Base-by-base conservation (phyloP, 1,284 basidiomycete species). In the Cryptococcus floricola region DNA sequence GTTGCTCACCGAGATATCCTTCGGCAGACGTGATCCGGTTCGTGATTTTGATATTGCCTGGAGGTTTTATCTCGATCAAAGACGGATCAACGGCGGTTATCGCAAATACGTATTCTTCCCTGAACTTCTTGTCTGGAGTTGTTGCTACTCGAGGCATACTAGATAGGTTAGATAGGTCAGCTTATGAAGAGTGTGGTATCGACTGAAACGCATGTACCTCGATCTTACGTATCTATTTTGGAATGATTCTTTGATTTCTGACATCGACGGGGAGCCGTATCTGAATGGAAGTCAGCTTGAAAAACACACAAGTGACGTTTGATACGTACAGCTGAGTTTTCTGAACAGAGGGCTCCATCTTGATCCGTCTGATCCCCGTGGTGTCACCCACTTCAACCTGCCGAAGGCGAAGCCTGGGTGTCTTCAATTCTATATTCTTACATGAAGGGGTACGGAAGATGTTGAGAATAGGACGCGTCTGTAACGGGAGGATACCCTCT, bases 261-360 rank as follows among this genome's bases (percentile, higher is more conserved):
- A 28, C 0, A 63, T 51, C 0, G 59, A 43, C 13, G 71, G 71
- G 0, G 64, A 58, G 19, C 73, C 73, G 50, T 75, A 74, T 28
- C 71, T 68, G 19, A 16, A 18, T 4, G 3, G 28, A 45, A 9
- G 45, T 28, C 14, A 54, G 48, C 42, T 48, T 28, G 14, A 10
- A 18, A 6, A 48, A 10, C 19, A 48, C 12, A 2, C n/a, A 25
- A 23, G 2, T 23, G 27, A 41, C 25, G 42, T 25, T 34, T 37
- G n/a, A 12, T 25, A 25, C 73, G 53, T 52, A 73, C 69, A 76
- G 52, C 57, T 76, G 74, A 2, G 74, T 74, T 48, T 62, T 66
- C 59, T 76, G 72, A 9, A 76, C 74, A 4, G 67, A 56, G 0
- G 74, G 74, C 57, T 76, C 74, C 54, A 59, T 71, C 63, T 76